A percentile compares a stretch with the other conserved stretches of the same genome.
Evolutionary conservation across 257 asterid species (phyloP).

Genomic region (Lycium barbarum): DNA sequence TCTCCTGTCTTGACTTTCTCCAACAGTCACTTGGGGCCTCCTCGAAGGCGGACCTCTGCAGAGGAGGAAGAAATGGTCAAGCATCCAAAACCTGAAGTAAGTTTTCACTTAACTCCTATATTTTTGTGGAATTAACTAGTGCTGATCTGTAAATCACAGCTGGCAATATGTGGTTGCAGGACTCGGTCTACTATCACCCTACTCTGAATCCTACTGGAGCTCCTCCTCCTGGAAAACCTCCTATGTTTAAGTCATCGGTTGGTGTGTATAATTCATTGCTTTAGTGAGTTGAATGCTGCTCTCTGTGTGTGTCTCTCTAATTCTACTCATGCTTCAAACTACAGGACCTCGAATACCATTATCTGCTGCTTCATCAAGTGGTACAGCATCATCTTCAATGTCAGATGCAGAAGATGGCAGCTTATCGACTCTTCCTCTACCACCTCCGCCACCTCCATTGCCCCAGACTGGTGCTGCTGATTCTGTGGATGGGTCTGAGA

Average conservation of each 20-base stretch:
- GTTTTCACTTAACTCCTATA: slow-evolving; percentile 35
- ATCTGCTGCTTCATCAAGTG: slow-evolving; percentile 74
- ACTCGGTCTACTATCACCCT: slow-evolving; percentile 97
- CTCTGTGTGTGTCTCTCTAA: background rate
- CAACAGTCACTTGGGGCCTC: slow-evolving; percentile 95
- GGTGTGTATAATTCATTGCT: slow-evolving; percentile 48
- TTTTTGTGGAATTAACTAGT: slow-evolving; percentile 30
- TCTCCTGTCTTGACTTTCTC: slow-evolving; percentile 22
- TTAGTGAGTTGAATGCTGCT: background rate
- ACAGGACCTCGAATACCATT: slow-evolving; percentile 92
- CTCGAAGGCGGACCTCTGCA: slow-evolving; percentile 72
- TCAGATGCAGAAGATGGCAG: slow-evolving; percentile 64
- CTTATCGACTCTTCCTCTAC: slow-evolving; percentile 59
- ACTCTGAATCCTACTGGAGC: slow-evolving; percentile 98
- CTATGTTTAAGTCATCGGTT: slow-evolving; percentile 92
- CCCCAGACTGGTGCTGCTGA: slow-evolving; percentile 58
- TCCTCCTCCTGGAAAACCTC: slow-evolving; percentile 99
- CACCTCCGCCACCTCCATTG: slow-evolving; percentile 84
- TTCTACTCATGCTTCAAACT: slow-evolving; percentile 23
- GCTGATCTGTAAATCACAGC: slow-evolving; percentile 35
- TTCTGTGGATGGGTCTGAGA: slow-evolving; percentile 58
- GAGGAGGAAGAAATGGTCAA: slow-evolving; percentile 92
- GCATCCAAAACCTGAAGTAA: slow-evolving; percentile 87
- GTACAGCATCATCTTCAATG: slow-evolving; percentile 70
- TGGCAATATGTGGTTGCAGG: slow-evolving; percentile 59